Conservation (phyloP, 768 basidiomycete genomes). For the Trametes maxima region DNA sequence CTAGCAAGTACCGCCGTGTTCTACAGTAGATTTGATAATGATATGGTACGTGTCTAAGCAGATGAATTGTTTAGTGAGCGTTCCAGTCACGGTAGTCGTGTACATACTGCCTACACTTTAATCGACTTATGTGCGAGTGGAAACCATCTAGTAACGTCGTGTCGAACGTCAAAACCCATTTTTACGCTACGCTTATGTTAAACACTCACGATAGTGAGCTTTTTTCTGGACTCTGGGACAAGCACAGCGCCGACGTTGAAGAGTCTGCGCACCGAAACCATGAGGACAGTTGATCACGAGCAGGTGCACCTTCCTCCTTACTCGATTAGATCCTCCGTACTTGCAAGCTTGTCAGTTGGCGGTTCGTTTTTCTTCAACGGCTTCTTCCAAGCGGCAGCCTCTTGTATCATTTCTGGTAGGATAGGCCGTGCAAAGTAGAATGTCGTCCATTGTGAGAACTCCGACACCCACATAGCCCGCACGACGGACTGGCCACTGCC, state of each 20-base stretch:
- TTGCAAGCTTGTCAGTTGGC: background rate
- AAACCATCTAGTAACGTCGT: background rate
- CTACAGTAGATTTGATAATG: no score
- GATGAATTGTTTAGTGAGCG: no score
- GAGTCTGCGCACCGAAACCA: background rate
- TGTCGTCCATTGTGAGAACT: background rate
- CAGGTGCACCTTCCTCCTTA: background rate
- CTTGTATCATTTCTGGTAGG: conserved; percentile 9
- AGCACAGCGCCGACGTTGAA: conserved; percentile 10
- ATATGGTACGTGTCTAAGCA: no score
- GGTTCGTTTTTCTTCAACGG: conserved; percentile 4
- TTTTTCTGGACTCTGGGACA: conserved; percentile 11
- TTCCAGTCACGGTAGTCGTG: no score
- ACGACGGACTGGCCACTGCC: background rate
- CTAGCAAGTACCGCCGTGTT: no score
- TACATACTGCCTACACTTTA: no score
- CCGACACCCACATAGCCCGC: conserved; percentile 11
- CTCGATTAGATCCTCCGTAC: conserved; percentile 1
- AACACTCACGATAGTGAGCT: conserved; percentile 14
- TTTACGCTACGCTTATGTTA: background rate
- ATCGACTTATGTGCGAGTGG: background rate
- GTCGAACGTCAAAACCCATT: background rate
- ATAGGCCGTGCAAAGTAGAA: conserved; percentile 14
- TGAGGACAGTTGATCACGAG: background rate
- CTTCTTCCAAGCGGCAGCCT: conserved; percentile 7